Percentiles rank a stretch among this genome's conserved stretches.
phyloP scores from a whole-genome alignment of 2,329 filamentous ascomycete species.

The Colletotrichum lupini region DNA sequence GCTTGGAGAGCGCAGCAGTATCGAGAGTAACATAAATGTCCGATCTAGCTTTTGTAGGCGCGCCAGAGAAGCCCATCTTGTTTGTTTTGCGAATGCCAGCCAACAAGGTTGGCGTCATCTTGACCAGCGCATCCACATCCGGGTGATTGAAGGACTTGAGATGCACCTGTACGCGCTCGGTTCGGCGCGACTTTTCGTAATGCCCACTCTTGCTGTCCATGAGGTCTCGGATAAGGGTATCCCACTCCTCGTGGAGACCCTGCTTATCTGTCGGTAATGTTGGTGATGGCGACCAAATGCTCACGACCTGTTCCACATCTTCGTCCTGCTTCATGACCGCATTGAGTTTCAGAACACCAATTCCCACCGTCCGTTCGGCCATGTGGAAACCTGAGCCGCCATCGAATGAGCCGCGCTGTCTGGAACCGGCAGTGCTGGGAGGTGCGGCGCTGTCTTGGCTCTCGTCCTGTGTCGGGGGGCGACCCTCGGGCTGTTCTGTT shows the following conservation, averaged over 20 bases:
- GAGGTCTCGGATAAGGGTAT: constrained; percentile 78
- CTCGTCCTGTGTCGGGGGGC: constrained; percentile 52
- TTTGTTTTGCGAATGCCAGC: constrained; percentile 83
- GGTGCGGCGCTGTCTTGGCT: constrained; percentile 56
- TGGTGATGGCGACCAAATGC: constrained; percentile 77
- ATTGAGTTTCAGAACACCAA: constrained; percentile 83
- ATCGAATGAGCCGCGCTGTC: constrained; percentile 44
- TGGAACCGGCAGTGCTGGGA: constrained; percentile 68
- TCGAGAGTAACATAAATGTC: constrained; percentile 94
- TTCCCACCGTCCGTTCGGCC: constrained; percentile 77
- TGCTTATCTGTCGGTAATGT: constrained; percentile 66
- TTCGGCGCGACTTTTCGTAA: constrained; percentile 77
- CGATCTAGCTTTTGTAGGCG: constrained; percentile 86
- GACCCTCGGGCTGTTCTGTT: constrained; percentile 54
- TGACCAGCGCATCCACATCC: constrained; percentile 84
- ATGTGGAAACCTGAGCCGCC: constrained; percentile 51
- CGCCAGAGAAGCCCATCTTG: constrained; percentile 94
- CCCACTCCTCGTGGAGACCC: constrained; percentile 73
- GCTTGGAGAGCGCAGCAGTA: constrained; percentile 81
- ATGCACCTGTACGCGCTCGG: constrained; percentile 83
- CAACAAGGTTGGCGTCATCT: constrained; percentile 87
- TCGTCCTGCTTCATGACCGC: constrained; percentile 76
- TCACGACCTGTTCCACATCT: constrained; percentile 80
- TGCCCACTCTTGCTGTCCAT: constrained; percentile 78
- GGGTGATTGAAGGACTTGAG: constrained; percentile 81